These are phyloP conservation scores for Tulasnella sp. DNA, from an alignment of 768 basidiomycete genomes.

Conservation along the genomic window DNA sequence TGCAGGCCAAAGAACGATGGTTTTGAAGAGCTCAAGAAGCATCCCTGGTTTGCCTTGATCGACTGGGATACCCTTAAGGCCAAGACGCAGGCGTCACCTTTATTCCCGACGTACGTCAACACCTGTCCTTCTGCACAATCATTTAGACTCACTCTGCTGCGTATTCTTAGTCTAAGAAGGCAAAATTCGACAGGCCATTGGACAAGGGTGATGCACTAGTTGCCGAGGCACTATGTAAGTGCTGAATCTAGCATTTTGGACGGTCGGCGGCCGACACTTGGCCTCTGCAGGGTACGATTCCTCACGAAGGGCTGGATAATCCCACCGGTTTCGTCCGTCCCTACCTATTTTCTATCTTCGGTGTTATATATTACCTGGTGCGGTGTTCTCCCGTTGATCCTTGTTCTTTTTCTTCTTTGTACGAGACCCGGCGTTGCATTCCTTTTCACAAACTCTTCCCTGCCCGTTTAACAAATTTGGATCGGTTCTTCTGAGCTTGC, in stretches of 20 bases:
- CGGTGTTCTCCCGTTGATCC: background rate
- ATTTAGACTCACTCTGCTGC: background rate
- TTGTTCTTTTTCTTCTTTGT: background rate
- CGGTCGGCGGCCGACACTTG: background rate
- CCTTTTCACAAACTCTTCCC: background rate
- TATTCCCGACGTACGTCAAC: slow-evolving; percentile 78
- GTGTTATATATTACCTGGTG: slow-evolving; percentile 13
- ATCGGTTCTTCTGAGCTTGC: background rate
- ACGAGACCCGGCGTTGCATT: slow-evolving; percentile 11
- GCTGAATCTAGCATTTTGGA: background rate
- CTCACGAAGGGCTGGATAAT: background rate
- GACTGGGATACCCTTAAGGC: slow-evolving; percentile 76
- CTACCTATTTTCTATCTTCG: background rate
- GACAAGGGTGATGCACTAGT: slow-evolving; percentile 27
- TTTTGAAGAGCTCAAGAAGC: slow-evolving; percentile 68
- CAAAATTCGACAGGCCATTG: slow-evolving; percentile 75
- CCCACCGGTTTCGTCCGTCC: background rate
- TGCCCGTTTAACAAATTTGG: background rate
- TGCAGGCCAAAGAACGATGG: slow-evolving; percentile 76
- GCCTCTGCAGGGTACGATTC: background rate
- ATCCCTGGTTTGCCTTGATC: slow-evolving; percentile 79
- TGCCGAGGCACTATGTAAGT: slow-evolving; percentile 13
- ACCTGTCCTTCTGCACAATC: background rate
- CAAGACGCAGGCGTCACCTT: slow-evolving; percentile 72
- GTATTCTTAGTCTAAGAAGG: slow-evolving; percentile 79